Evolutionary conservation across 768 basidiomycete species (phyloP), one percentile per base, ranked within the genome.

Genomic region (Pholiota conissans): DNA sequence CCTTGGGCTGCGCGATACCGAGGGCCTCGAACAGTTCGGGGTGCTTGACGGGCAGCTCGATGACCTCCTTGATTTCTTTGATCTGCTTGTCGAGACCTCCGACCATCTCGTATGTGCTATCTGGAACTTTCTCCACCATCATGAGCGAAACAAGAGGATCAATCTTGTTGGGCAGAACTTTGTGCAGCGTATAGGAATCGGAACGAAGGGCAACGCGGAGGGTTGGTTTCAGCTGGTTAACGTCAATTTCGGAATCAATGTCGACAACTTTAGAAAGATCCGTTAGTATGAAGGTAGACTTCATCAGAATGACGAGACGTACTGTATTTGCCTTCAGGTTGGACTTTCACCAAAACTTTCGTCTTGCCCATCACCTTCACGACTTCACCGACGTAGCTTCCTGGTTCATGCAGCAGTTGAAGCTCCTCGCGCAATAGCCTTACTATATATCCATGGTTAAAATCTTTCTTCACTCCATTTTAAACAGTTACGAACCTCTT

Each of bases 71-170:
- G 70, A 98, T 96, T 73, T 99, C 96, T 73, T 97, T 98, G 71
- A 98, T 98, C 69, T 98, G 96, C 74, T 96, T 93, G 79, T 98
- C 97, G 57, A 98, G 84, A 64, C 96, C 96, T 20, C 97, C 97
- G 59, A 99, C 96, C 95, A 98, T 98, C 74, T 98, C 97, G 75
- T 99, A 99, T 28, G 97, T 98, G 74, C 91, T 94, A 73, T 98
- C 96, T 0, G 96, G 96, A 0, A 98, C 96, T 73, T 99, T 99
- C 76, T 99, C 96, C 10, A 98, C 96, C 95, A 98, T 98, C 97
- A 98, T 98, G 61, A 98, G 85, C 18, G 95, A 97, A 28, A 98
- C 95, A 37, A 98, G 87, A 3, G 97, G 96, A 73, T 98, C 97
- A 66, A 98, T 91, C 76, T 99, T 98, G 79, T 95, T 97, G 0